A percentile compares a stretch with the other conserved stretches of the same genome.
phyloP scores from a whole-genome alignment of 345 rosid species.

The Melaleuca quinquenervia region DNA sequence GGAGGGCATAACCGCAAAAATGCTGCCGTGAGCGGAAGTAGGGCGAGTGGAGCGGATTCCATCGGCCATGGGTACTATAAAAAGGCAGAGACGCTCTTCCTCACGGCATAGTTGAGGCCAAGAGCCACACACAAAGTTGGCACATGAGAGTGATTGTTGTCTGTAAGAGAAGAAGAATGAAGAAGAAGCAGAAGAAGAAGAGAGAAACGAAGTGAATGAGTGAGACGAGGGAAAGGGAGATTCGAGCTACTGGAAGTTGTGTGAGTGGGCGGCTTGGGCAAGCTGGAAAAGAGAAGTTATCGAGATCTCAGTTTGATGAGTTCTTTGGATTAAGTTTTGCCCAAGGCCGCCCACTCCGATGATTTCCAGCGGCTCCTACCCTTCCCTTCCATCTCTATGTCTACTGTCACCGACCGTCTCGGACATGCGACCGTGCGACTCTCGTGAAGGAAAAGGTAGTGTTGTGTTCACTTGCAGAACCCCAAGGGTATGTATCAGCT shows the following conservation, averaged over 20 bases:
- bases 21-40: not conserved
- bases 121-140: not conserved
- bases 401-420: not conserved
- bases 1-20: not conserved
- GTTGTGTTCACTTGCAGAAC: not conserved
- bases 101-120: not conserved
- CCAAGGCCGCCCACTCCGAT: constrained; percentile 23
- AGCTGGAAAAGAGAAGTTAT: not conserved
- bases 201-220: not conserved
- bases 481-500: not conserved
- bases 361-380: constrained; percentile 19
- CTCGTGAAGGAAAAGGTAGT: not conserved
- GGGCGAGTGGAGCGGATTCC: not conserved
- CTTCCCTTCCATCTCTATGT: constrained; percentile 6
- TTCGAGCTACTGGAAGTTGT: constrained; percentile 16
- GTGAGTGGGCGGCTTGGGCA: constrained; percentile 23
- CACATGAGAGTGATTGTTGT: not conserved
- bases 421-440: not conserved
- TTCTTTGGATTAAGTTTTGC: not conserved
- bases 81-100: not conserved
- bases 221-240: constrained; percentile 14
- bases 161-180: not conserved
- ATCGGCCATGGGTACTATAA: not conserved
- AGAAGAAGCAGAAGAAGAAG: too few species aligned
- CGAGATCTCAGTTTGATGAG: not conserved